Evolutionary conservation across 2,329 filamentous ascomycete genomes (phyloP), one percentile per base, ranked within the genome.

Genomic region (Sclerotinia subarctica): DNA sequence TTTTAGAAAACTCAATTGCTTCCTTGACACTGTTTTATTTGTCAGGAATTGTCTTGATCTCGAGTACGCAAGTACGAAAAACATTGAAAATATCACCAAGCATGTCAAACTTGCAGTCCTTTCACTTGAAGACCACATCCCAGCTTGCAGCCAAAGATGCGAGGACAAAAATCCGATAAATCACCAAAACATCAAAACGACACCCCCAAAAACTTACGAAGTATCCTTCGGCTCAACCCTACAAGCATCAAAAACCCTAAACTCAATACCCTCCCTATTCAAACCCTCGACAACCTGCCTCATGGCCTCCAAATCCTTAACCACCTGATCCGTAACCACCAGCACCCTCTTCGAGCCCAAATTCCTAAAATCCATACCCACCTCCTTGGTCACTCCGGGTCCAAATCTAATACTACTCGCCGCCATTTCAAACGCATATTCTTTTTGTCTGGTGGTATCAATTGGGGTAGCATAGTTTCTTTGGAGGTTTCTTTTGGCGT

Each of bases 351-450:
- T 91, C 8, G 90, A 89, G 19, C 91, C 91, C 83, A 99, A 85
- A 78, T 99, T 98, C 80, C 88, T 90, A 73, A 98, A 89, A 80
- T 99, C 95, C 95, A 98, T 98, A 72, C 95, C 95, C 26, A 99
- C 93, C 80, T 99, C 95, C 79, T 93, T 92, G 32, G 95, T 99
- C 68, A 90, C 91, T 7, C 95, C 95, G 0, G 93, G 92, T 0
- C 95, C 95, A 75, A 98, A 99, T 17, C 95, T 88, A 76, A 99
- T 97, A 38, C 90, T 92, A 1, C 92, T 96, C 1, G 95, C 93
- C 0, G 95, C 95, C 94, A 99, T 96, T 79, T 99, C 95, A 77
- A 99, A 99, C 19, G 95, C 95, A 81, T 99, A 99, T 79, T 99
- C 95, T 78, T 96, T 97, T 76, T 93, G 86, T 72, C 88, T 86